A percentile compares a stretch with the other conserved stretches of the same genome.
phyloP scores from a whole-genome alignment of 805 yeast species.

The Candida oleophila region DNA sequence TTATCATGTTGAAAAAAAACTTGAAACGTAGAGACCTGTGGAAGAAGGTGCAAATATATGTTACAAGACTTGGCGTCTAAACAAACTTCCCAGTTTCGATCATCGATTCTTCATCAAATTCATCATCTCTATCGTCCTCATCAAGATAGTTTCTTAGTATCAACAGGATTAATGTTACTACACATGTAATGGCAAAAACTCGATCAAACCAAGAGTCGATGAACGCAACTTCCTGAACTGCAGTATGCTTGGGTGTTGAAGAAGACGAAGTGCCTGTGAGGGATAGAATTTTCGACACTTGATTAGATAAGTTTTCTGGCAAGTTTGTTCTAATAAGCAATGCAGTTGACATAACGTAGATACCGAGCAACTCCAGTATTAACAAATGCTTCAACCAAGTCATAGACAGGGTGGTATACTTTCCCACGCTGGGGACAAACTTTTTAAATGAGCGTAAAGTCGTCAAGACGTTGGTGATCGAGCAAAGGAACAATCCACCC shows the following conservation, averaged over 20 bases:
- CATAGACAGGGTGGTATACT: slow-evolving; percentile 15
- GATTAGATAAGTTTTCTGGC: slow-evolving; percentile 43
- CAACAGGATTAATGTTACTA: slow-evolving; percentile 29
- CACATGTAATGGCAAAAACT: slow-evolving; percentile 46
- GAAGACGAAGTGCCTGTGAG: slow-evolving; percentile 29
- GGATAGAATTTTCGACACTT: slow-evolving; percentile 38
- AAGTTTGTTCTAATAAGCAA: slow-evolving; percentile 48
- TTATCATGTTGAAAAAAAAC: no score
- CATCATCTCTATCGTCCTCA: slow-evolving; percentile 13
- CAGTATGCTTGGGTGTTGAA: slow-evolving; percentile 14
- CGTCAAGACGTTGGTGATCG: slow-evolving; percentile 61
- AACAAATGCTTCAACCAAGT: slow-evolving; percentile 38
- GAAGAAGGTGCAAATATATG: no score
- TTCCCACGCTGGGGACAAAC: slow-evolving; percentile 21
- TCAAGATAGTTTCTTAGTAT: slow-evolving; percentile 18
- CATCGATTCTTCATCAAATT: slow-evolving; percentile 35
- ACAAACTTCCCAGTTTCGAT: slow-evolving; percentile 17
- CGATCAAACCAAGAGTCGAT: slow-evolving; percentile 54
- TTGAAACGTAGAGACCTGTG: no score
- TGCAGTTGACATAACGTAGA: slow-evolving; percentile 53
- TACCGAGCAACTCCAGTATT: slow-evolving; percentile 47
- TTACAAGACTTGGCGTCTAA: no score
- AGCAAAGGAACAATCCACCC: slow-evolving; percentile 57
- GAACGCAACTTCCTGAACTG: slow-evolving; percentile 39
- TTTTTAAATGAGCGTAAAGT: slow-evolving; percentile 55